A percentile compares a stretch with the other conserved stretches of the same genome.
phyloP scores from a whole-genome alignment of 176 grass and related monocot genomes.

The Ensete ventricosum region DNA sequence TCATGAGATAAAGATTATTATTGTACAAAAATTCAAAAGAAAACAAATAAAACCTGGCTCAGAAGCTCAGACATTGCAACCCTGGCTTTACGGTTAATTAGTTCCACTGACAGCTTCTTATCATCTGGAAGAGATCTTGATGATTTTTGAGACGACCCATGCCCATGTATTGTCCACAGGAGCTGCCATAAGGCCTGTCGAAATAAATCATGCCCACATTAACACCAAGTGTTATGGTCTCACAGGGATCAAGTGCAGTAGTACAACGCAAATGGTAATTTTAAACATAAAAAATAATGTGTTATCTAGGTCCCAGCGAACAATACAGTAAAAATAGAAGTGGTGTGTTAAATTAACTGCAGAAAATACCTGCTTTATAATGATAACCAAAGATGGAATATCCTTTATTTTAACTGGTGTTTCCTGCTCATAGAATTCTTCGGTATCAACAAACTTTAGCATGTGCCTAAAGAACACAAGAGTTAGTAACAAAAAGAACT shows the following conservation, averaged over 20 bases:
- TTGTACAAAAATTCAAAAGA: not conserved
- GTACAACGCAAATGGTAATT: not conserved
- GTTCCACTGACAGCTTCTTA: slow-evolving; percentile 80
- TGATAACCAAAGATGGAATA: slow-evolving; percentile 69
- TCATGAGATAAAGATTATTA: not conserved
- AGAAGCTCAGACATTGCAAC: slow-evolving; percentile 80
- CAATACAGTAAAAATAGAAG: not conserved
- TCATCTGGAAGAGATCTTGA: slow-evolving; percentile 40
- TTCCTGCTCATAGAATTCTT: slow-evolving; percentile 92
- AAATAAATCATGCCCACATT: slow-evolving; percentile 19
- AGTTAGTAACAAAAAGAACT: slow-evolving; percentile 3
- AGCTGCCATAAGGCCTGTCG: slow-evolving; percentile 93
- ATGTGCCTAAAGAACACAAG: slow-evolving; percentile 54
- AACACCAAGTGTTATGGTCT: not conserved
- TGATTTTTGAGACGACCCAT: slow-evolving; percentile 41
- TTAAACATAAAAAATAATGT: not conserved
- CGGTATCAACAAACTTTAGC: slow-evolving; percentile 89
- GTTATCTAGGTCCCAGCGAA: not conserved
- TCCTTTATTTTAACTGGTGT: slow-evolving; percentile 85
- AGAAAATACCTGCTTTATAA: slow-evolving; percentile 81
- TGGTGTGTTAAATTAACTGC: not conserved
- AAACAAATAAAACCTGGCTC: slow-evolving; percentile 33
- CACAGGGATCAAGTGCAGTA: not conserved
- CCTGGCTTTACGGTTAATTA: slow-evolving; percentile 62
- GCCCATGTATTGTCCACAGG: slow-evolving; percentile 75